phyloP scores from a whole-genome alignment of 768 basidiomycete species.

The Mycena indigotica region DNA sequence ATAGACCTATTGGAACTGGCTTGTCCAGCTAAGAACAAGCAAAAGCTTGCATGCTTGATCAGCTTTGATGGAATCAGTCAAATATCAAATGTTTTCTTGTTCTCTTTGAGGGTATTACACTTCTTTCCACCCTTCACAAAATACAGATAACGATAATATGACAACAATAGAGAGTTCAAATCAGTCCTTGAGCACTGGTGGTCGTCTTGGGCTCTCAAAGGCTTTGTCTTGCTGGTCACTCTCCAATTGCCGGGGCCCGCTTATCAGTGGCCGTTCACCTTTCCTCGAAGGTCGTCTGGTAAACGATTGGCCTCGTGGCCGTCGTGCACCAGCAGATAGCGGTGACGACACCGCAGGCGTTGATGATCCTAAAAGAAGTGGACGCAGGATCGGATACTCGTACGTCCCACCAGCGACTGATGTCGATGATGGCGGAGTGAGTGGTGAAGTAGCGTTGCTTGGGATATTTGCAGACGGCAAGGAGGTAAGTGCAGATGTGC shows the following conservation, averaged over 20 bases:
- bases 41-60: too few relatives aligned
- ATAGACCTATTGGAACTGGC: too few relatives aligned
- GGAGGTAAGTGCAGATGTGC: conserved; percentile 11
- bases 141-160: conserved; percentile 6
- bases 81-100: too few relatives aligned
- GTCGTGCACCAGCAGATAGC: conserved; percentile 20
- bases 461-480: background rate
- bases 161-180: background rate
- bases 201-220: conserved; percentile 42
- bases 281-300: conserved; percentile 4
- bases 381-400: conserved; percentile 24
- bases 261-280: conserved; percentile 29
- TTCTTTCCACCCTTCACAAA: too few relatives aligned
- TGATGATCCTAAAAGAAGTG: conserved; percentile 38
- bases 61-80: too few relatives aligned
- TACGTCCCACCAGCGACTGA: background rate
- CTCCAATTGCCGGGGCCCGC: conserved; percentile 27
- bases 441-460: conserved; percentile 8
- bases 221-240: conserved; percentile 17
- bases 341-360: conserved; percentile 27
- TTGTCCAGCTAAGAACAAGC: too few relatives aligned
- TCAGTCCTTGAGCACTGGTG: conserved; percentile 43
- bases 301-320: conserved; percentile 1
- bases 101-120: too few relatives aligned
- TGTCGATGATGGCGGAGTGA: conserved; percentile 10